Conservation (phyloP, 2,329 filamentous ascomycete genomes). For the Alternaria triticina region DNA sequence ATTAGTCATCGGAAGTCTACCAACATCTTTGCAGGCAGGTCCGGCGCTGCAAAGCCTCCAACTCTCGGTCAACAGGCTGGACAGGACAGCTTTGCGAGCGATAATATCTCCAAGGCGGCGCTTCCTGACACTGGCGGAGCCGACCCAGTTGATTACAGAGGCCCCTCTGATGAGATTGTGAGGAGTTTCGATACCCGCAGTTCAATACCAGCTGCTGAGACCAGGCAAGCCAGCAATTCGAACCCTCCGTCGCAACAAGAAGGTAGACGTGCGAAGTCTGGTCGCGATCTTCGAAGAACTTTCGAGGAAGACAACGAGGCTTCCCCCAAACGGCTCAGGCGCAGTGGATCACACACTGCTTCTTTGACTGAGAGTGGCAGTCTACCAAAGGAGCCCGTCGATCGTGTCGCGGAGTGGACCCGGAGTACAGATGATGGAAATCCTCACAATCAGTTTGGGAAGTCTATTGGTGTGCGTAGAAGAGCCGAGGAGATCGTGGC, state of each 20-base stretch:
- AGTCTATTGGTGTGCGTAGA: conserved; percentile 6
- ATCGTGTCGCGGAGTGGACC: conserved; percentile 6
- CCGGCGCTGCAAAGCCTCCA: conserved; percentile 8
- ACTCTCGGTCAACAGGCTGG: conserved; percentile 1
- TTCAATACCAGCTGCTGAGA: conserved; percentile 27
- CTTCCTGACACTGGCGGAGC: not conserved
- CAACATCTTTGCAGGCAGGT: conserved; percentile 16
- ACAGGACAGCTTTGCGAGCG: not conserved
- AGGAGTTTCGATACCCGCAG: conserved; percentile 17
- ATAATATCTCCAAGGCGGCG: not conserved
- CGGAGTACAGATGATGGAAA: conserved; percentile 3
- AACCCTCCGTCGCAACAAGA: not conserved
- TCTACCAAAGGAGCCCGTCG: conserved; percentile 1
- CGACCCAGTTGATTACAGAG: not conserved
- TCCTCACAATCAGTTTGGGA: conserved; percentile 11
- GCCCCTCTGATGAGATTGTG: conserved; percentile 21
- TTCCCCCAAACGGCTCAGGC: conserved; percentile 2
- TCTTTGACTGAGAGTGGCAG: conserved; percentile 12
- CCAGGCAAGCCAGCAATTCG: conserved; percentile 13
- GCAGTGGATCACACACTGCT: conserved; percentile 17
- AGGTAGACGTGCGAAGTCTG: conserved; percentile 18
- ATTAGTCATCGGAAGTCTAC: conserved; percentile 15
- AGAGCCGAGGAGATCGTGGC: conserved; percentile 18
- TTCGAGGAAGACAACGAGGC: conserved; percentile 9
- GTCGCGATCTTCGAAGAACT: conserved; percentile 31